Conservation (phyloP, 176 grass and related monocot species). For the Aegilops tauschii region DNA sequence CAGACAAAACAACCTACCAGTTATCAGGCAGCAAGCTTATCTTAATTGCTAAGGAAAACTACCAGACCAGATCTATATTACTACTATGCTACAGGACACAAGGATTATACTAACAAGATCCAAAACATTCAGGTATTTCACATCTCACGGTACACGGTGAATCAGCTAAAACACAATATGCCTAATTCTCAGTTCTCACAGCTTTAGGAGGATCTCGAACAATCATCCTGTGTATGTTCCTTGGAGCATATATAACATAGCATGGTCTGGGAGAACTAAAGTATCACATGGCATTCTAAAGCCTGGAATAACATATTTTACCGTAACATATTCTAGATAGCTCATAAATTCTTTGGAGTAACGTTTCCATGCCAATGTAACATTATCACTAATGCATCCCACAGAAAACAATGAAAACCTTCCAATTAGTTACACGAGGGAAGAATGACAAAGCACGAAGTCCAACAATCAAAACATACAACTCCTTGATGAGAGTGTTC, state of each 20-base stretch:
- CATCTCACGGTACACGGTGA: neutral
- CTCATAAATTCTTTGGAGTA: neutral
- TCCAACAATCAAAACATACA: neutral
- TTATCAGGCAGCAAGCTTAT: too few relatives aligned
- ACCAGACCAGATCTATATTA: too few relatives aligned
- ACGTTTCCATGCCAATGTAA: neutral
- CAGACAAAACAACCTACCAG: too few relatives aligned
- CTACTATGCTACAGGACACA: too few relatives aligned
- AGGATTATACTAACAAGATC: neutral
- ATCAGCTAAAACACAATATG: neutral
- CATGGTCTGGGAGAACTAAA: neutral
- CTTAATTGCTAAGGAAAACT: too few relatives aligned
- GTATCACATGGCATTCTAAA: neutral
- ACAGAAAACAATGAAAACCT: neutral
- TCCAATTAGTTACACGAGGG: neutral
- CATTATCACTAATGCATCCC: neutral
- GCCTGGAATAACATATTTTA: neutral
- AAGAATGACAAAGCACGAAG: neutral
- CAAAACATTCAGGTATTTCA: neutral
- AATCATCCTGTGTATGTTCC: neutral
- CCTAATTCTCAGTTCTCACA: neutral
- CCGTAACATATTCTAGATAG: constrained; percentile 4
- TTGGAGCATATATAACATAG: constrained; percentile 1
- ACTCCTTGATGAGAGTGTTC: constrained; percentile 1
- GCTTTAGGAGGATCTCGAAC: too few relatives aligned